Evolutionary conservation across 805 yeast genomes (phyloP), one percentile per base, ranked within the genome.

Genomic region (Pichia exigua): DNA sequence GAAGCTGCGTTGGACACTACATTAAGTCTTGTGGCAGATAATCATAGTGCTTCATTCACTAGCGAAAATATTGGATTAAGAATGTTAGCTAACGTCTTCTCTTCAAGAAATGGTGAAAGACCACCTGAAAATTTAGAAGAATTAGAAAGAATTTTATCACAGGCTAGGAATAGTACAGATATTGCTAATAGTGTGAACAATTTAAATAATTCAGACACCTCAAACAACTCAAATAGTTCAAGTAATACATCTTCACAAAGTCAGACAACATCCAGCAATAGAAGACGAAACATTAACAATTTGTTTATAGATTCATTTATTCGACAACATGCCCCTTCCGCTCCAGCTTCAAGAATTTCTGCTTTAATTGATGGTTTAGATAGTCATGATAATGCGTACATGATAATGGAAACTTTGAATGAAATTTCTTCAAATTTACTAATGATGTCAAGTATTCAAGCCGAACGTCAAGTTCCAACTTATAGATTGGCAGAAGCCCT

Each of bases 391-490:
- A 87, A 84, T 59, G 75, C 88, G 0, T 85, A 73, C 59, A 55
- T 82, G 20, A 73, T 85, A 1, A 63, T 83, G 59, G 91, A 85
- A 60, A 77, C 83, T 2, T 66, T 86, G 48, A 82, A 77, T 56
- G 87, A 85, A 60, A 64, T 87, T 21, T 77, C 85, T 26, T 87
- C 81, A 55, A 67, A 78, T 46, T 61, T 87, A 11, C 68, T 87
- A 48, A 82, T 86, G 90, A 79, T 82, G 79, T 63, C 59, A 41
- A 82, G 82, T 52, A 60, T 81, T 20, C 66, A 79, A 4, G 82
- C 85, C 0, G 91, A 84, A 52, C 67, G 89, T 28, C 65, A 73
- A 2, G 69, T 91, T 10, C 89, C 96, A 0, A 72, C 83, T 0
- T 76, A 73, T 46, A 73, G 71, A 48, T 63, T 89, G 24, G 70